Percentiles rank a stretch among this genome's conserved stretches.
These are phyloP conservation scores for Candida sonorensis DNA, from an alignment of 805 yeast species.

Conservation along the genomic window DNA sequence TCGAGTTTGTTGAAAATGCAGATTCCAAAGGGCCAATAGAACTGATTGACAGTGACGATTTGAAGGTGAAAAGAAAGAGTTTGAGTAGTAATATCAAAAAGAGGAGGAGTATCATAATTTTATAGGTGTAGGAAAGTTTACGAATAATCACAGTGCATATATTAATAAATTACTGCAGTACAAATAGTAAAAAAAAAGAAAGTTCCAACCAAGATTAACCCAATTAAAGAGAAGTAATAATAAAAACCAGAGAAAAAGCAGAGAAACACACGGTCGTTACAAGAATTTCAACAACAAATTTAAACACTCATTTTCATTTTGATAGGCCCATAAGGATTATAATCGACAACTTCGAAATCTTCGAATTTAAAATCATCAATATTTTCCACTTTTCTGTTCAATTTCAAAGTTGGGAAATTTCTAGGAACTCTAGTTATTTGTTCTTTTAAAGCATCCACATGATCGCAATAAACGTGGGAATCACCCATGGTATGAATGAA, in stretches of 20 bases:
- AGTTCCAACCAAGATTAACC: too few species aligned
- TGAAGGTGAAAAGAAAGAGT: conserved; percentile 8
- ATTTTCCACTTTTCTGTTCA: conserved; percentile 56
- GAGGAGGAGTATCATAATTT: conserved; percentile 10
- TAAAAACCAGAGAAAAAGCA: not conserved
- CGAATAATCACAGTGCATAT: too few species aligned
- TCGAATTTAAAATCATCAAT: conserved; percentile 88
- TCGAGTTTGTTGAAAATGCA: conserved; percentile 11
- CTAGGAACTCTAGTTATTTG: conserved; percentile 74
- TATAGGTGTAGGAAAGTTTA: conserved; percentile 1
- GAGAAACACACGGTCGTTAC: too few species aligned
- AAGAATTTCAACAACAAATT: conserved; percentile 4
- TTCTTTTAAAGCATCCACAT: conserved; percentile 80
- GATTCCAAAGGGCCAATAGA: too few species aligned
- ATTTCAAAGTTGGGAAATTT: conserved; percentile 69
- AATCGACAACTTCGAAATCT: conserved; percentile 76
- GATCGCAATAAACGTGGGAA: conserved; percentile 91
- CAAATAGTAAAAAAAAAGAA: not conserved
- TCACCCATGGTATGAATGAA: conserved; percentile 95
- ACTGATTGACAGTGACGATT: conserved; percentile 8
- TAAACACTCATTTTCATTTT: conserved; percentile 97
- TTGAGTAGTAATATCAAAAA: conserved; percentile 5
- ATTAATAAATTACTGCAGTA: too few species aligned
- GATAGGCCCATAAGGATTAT: conserved; percentile 76
- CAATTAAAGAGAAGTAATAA: not conserved